Evolutionary conservation across 192 early-diverging fungal genomes (phyloP).

Genomic region (Ramicandelaber brevisporus): DNA sequence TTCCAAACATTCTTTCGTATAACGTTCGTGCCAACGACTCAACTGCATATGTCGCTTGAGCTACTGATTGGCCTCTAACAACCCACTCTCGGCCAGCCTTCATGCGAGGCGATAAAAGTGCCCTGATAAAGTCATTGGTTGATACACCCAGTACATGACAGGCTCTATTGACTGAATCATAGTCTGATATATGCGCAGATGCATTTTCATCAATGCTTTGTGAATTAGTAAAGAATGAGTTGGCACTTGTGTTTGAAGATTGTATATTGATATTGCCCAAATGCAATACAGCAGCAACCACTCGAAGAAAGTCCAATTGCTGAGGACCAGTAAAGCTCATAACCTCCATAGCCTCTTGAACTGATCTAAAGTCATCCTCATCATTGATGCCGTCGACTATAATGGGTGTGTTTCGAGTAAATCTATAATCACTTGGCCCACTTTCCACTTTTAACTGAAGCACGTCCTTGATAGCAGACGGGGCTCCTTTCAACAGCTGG

Average conservation of each 20-base stretch:
- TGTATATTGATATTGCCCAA: slow-evolving; percentile 61
- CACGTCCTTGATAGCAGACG: slow-evolving; percentile 37
- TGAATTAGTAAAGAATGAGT: too few relatives aligned
- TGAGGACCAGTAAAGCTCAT: slow-evolving; percentile 53
- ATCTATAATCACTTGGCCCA: slow-evolving; percentile 23
- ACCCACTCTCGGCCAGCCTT: slow-evolving; percentile 61
- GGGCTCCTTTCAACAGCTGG: slow-evolving; percentile 64
- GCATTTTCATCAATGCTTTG: too few relatives aligned
- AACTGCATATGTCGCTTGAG: slow-evolving; percentile 39
- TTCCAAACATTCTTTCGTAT: slow-evolving; percentile 58
- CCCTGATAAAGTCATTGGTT: slow-evolving; percentile 61
- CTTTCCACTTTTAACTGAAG: slow-evolving; percentile 40
- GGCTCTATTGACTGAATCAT: slow-evolving; percentile 36
- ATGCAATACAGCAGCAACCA: slow-evolving; percentile 70
- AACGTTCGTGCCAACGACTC: slow-evolving; percentile 75
- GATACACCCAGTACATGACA: slow-evolving; percentile 68
- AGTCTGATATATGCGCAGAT: slow-evolving; percentile 39
- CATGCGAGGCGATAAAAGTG: slow-evolving; percentile 39
- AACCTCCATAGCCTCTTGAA: slow-evolving; percentile 60
- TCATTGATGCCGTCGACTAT: slow-evolving; percentile 25
- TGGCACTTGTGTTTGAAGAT: slow-evolving; percentile 18
- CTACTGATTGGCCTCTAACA: slow-evolving; percentile 61
- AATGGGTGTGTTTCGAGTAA: slow-evolving; percentile 15
- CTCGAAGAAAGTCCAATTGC: slow-evolving; percentile 59
- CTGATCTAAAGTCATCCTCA: slow-evolving; percentile 25